Evolutionary conservation across 257 asterid species (phyloP), one percentile per base, ranked within the genome.

Genomic region (Capsicum chinense): DNA sequence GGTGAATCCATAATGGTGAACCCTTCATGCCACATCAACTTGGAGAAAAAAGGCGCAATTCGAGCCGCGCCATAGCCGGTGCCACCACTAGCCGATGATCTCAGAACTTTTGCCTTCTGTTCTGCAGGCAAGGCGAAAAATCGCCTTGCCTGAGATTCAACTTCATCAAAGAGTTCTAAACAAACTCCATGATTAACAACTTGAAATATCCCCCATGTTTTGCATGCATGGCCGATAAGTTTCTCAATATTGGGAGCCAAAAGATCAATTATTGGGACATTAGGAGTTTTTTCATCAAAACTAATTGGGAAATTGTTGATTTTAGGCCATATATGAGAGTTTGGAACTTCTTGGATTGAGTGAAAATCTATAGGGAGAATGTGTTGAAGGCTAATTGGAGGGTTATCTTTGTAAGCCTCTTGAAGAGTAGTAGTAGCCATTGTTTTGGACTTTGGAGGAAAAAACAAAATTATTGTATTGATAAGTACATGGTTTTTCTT

Each of bases 1-100:
- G 97, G 87, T 7, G 97, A 95, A 35, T 97, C 97, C 86, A 90
- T 89, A 79, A 94, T 89, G 48, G 97, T 93, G 86, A 95, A 95
- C 44, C 99, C 98, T 80, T 95, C 99, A 79, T 95, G 97, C 99
- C 98, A 95, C 97, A 95, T 90, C 19, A 71, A 54, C 88, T 93
- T 92, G 0, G 90, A 0, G 66, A 94, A 94, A 79, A 91, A 94
- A 0, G 93, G 93, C 2, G 97, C 84, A 52, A 95, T 92, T 58
- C 95, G 88, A 54, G 99, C 93, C 79, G 85, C 83, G 13, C 99
- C 99, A 15, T 94, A 95, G 15, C 99, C 98, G 44, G 98, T 88
- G 85, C 89, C 92, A 12, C 97, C 95, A 35, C 69, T 79, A 0
- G 93, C 88, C 0, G 91, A 60, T 0, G 91, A 60, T 0, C 99